phyloP scores from a whole-genome alignment of 345 rosid genomes.

The Eucalyptus rudis region DNA sequence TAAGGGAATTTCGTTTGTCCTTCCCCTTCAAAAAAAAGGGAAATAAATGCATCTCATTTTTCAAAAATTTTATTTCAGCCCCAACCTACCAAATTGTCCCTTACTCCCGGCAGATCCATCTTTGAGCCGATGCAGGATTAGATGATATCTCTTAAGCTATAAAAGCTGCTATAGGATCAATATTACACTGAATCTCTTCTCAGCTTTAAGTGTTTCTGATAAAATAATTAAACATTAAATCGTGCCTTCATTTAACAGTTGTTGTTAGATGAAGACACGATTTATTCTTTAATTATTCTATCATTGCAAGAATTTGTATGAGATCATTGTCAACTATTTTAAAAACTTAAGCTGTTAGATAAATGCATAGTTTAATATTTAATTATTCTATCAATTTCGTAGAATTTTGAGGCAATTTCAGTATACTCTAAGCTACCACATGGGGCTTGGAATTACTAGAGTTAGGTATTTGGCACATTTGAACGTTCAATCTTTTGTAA shows the following conservation, averaged over 20 bases:
- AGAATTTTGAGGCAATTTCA: neutral
- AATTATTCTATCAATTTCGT: neutral
- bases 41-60: neutral
- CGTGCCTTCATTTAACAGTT: too few relatives aligned
- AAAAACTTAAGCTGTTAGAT: too few relatives aligned
- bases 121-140: neutral
- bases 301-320: too few relatives aligned
- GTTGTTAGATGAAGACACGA: too few relatives aligned
- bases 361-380: too few relatives aligned
- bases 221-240: too few relatives aligned
- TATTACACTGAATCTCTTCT: neutral
- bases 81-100: neutral
- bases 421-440: neutral
- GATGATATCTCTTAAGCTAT: neutral
- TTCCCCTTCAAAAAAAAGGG: neutral
- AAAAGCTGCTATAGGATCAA: neutral
- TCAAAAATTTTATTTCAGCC: neutral
- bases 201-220: neutral
- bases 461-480: neutral
- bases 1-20: neutral
- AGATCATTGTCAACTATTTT: too few relatives aligned
- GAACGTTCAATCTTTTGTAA: neutral
- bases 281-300: too few relatives aligned
- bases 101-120: neutral
- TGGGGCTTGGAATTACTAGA: neutral